Evolutionary conservation across 2,329 filamentous ascomycete genomes (phyloP), one percentile per base, ranked within the genome.

Genomic region (Samsoniella hepiali): DNA sequence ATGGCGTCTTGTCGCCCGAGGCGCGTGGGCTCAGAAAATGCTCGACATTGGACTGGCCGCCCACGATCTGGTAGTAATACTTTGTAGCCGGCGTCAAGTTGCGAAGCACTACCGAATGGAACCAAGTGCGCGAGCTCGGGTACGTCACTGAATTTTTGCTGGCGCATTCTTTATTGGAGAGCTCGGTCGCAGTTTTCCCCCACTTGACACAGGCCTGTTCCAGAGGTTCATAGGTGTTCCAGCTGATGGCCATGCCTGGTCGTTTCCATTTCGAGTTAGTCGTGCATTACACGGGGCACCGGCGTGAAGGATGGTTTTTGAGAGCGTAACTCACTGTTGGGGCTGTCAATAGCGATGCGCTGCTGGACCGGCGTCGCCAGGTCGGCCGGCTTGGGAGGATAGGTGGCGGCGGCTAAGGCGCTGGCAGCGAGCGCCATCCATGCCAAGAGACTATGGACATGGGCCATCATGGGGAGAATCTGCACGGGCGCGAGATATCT

Each of bases 41-140:
- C 40, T 80, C 77, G 8, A 82, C 74, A 3, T 82, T 0, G 83
- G 83, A 72, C 86, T 87, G 38, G 76, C 80, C 2, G 82, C 84
- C 9, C 40, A 75, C 75, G 54, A 86, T 84, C 73, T 84, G 78
- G 75, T 87, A 87, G 75, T 84, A 87, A 70, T 87, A 87, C 0
- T 77, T 84, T 1, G 83, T 85, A 0, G 79, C 82, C 0, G 84
- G 78, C 0, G 71, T 72, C 22, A 87, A 72, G 7, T 69, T 75
- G 0, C 74, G 73, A 32, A 87, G 71, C 1, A 74, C 74, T 0
- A 84, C 83, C 0, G 74, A 73, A 66, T 84, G 82, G 40, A 77
- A 78, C 67, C 77, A 84, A 0, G 83, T 86, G 13, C 82, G 77
- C 15, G 83, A 84, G 1, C 79, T 81, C 1, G 74, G 70, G 66